These are phyloP conservation scores for Zizania latifolia DNA, from an alignment of 176 grass and related monocot genomes.

Conservation along the genomic window DNA sequence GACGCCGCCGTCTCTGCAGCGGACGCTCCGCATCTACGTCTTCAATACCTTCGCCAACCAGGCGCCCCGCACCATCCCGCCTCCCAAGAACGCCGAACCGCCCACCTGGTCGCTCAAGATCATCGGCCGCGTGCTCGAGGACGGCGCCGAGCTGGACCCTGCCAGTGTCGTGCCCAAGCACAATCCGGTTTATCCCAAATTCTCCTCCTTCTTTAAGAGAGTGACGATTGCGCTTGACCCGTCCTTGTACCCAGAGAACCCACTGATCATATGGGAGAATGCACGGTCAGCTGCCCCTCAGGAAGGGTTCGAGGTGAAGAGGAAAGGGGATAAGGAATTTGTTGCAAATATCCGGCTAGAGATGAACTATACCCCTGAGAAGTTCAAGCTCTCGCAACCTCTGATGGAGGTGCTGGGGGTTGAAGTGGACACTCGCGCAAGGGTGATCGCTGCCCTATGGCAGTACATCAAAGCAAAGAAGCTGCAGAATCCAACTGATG, in stretches of 20 bases:
- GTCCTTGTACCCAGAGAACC: slow-evolving; percentile 72
- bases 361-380: slow-evolving; percentile 94
- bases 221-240: slow-evolving; percentile 62
- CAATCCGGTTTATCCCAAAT: slow-evolving; percentile 82
- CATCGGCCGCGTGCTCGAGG: slow-evolving; percentile 82
- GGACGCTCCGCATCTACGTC: slow-evolving; percentile 86
- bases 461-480: slow-evolving; percentile 96
- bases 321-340: slow-evolving; percentile 93
- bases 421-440: slow-evolving; percentile 77
- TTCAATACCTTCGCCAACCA: slow-evolving; percentile 96
- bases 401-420: slow-evolving; percentile 91
- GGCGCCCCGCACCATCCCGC: slow-evolving; percentile 45
- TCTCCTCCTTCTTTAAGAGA: slow-evolving; percentile 90
- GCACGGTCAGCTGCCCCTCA: slow-evolving; percentile 47
- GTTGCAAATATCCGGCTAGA: slow-evolving; percentile 61
- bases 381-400: slow-evolving; percentile 77
- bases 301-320: slow-evolving; percentile 94
- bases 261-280: slow-evolving; percentile 75
- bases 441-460: slow-evolving; percentile 87
- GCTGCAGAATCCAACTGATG: slow-evolving; percentile 77
- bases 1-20: slow-evolving; percentile 75
- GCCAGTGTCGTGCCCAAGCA: slow-evolving; percentile 69
- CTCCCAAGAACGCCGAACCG: slow-evolving; percentile 48
- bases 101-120: slow-evolving; percentile 97
- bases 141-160: slow-evolving; percentile 57